Evolutionary conservation across 2,329 filamentous ascomycete genomes (phyloP), one percentile per base, ranked within the genome.

Genomic region (Xylaria sp.): DNA sequence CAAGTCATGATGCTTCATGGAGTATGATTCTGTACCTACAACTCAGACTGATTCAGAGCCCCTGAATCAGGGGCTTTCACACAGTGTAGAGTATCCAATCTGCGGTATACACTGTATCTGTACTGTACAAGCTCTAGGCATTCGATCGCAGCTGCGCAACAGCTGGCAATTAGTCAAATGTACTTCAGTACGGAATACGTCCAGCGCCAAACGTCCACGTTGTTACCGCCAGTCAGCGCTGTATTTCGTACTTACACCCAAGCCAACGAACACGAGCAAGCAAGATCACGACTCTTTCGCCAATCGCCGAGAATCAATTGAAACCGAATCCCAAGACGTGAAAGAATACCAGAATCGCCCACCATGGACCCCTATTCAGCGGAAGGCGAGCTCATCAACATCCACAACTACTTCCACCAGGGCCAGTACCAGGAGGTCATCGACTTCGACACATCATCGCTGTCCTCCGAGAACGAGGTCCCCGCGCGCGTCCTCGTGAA

Each of bases 351-450:
- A 55, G n/a, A 46, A 56, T 51, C 52, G 49, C 63, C 61, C 58
- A 75, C 66, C 44, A 89, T 89, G 86, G 86, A 89, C 74, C 85
- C 85, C 66, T 89, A 86, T 74, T 88, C 85, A 52, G 81, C 85
- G 65, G 86, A 89, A 75, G 85, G 85, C 76, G 86, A 89, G 78
- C 77, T 89, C 68, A 83, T 89, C 73, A 88, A 87, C 76, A 83
- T 89, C 65, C 84, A 88, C 78, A 88, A 84, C 75, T 75, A 84
- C 76, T 89, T 88, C 77, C 82, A 88, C 74, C 84, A 88, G 75
- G 92, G 90, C 72, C 92, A 96, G 80, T 96, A 91, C 81, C 83
- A 90, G 71, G 82, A 88, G 71, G 92, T 95, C 65, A 76, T 95
- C 75, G 88, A 94, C 78, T 96, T 92, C 77, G 89, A 95, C 75